Evolutionary conservation across 495 filamentous ascomycete species (phyloP), one percentile per base, ranked within the genome.

Genomic region (Penicillium argentinense): DNA sequence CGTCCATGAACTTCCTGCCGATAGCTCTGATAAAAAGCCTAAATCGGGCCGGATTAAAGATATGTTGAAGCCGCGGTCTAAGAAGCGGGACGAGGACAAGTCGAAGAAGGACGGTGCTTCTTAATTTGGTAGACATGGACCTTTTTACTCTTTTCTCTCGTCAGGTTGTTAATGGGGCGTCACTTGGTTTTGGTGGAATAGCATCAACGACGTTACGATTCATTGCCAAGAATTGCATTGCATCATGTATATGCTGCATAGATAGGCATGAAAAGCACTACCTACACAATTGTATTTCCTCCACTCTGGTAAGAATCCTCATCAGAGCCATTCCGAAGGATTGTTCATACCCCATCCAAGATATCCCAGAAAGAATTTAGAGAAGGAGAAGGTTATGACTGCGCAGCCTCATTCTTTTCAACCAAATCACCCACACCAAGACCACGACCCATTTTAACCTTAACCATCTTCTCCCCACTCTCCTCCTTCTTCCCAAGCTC

Each of bases 361-460:
- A n/a, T n/a, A n/a, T n/a, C n/a, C n/a, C n/a, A n/a, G n/a, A n/a
- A n/a, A n/a, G n/a, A n/a, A n/a, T n/a, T n/a, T n/a, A n/a, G n/a
- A n/a, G n/a, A n/a, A n/a, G n/a, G n/a, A n/a, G n/a, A 14, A 47
- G 42, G 30, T 48, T 29, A 51, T 53, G 47, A 49, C 33, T 53
- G 42, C 33, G 63, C 56, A 34, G 54, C 37, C 57, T 87, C 88
- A 65, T 84, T 87, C 68, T 80, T 82, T 80, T 95, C 89, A 21
- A 91, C 86, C 64, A 96, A 67, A 54, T 93, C 89, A 6, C 86
- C 85, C 3, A 96, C 91, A 6, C 91, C 91, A 16, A 96, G 60
- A 3, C 71, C 79, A 49, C 90, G 72, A 16, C 91, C 91, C 22
- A 95, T 80, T 76, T 89, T 93, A 39, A 95, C 88, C 57, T 78